Evolutionary conservation across 163 green algal species (phyloP).

Genomic region (Coccomyxa subellipsoidea): DNA sequence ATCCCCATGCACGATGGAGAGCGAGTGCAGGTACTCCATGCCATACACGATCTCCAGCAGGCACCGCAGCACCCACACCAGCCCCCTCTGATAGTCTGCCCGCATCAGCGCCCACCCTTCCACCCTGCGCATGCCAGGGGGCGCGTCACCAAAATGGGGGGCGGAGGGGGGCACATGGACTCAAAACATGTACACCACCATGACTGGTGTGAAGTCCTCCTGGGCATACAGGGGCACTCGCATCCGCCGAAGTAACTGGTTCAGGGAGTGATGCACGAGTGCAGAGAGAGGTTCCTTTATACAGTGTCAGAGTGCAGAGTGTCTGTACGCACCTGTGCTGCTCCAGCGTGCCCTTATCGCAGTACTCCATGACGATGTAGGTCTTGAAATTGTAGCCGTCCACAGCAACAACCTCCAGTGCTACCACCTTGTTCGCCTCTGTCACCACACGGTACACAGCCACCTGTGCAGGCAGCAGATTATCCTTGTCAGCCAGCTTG

Average conservation of each 20-base stretch:
- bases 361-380: background rate
- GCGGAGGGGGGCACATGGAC: no score
- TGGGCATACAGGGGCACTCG: no score
- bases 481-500: no score
- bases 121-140: no score
- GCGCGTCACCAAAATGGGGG: no score
- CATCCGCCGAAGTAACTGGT: no score
- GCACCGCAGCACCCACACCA: conserved; percentile 1
- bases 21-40: conserved; percentile 21
- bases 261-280: no score
- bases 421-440: background rate
- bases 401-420: background rate
- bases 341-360: background rate
- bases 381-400: background rate
- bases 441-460: background rate
- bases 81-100: background rate
- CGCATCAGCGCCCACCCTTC: background rate
- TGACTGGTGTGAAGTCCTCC: no score
- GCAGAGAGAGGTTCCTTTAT: no score
- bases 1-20: conserved; percentile 13
- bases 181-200: no score
- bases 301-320: no score
- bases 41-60: conserved; percentile 8
- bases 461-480: no score
- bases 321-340: background rate